phyloP scores from a whole-genome alignment of 2,329 filamentous ascomycete genomes.

The Fusarium sp. region DNA sequence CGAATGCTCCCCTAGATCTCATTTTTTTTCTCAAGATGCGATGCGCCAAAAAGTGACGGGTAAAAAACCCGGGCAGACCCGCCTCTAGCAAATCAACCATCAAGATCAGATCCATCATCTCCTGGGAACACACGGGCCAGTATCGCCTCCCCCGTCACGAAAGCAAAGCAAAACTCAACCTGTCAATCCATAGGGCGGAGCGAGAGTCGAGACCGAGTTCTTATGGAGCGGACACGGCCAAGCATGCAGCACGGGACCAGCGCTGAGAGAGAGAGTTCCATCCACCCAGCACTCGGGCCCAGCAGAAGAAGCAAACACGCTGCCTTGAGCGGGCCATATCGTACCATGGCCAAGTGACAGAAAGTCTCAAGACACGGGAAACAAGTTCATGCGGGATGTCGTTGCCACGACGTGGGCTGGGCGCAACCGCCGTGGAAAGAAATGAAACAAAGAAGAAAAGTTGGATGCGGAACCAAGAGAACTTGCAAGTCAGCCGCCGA shows the following conservation, averaged over 20 bases:
- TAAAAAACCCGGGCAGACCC: slow-evolving; percentile 12
- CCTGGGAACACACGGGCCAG: neutral
- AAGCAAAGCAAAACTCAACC: neutral
- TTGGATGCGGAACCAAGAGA: neutral
- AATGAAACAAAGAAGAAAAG: neutral
- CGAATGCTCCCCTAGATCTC: slow-evolving; percentile 26
- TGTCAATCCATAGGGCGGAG: neutral
- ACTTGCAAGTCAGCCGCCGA: neutral
- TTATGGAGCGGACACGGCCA: slow-evolving; percentile 1
- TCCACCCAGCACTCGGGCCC: neutral
- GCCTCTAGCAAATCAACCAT: neutral
- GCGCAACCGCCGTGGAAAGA: neutral
- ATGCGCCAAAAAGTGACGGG: slow-evolving; percentile 22
- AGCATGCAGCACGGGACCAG: neutral
- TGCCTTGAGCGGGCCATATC: neutral
- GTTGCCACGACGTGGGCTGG: neutral
- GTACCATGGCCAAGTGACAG: slow-evolving; percentile 1
- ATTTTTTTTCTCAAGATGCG: slow-evolving; percentile 2
- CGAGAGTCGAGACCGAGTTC: slow-evolving; percentile 9
- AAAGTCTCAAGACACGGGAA: neutral
- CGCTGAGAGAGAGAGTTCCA: neutral
- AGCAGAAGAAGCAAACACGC: neutral
- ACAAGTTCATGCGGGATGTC: neutral
- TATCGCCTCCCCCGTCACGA: neutral
- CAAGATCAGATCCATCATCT: neutral